Base-by-base conservation (phyloP, 169 alveolate species). In the Cyclospora cayetanensis region DNA sequence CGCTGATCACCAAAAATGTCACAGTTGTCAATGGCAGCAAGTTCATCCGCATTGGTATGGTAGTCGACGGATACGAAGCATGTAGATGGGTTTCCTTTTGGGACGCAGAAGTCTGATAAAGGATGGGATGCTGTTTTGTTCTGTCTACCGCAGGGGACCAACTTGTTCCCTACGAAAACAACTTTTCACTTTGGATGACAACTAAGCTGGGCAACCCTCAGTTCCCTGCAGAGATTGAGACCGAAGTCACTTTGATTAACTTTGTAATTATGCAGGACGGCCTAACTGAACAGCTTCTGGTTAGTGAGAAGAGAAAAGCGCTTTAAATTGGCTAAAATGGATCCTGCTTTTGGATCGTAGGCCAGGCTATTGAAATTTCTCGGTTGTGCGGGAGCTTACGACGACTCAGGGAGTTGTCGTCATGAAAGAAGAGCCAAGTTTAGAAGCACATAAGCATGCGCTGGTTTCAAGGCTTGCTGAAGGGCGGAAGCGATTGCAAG, bases 191-290 rank as follows among this genome's bases (percentile, higher is more conserved):
- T 92, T 97, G 96, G 93, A 95, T 98, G 94, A 97, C 99, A 5
- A 98, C 99, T 18, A 97, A 98, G 95, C 92, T 97, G 93, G 88
- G 98, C 60, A 98, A 98, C 92, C 99, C 99, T 27, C 98, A 96
- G 85, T 98, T 97, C 93, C 97, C 98, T 11, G 99, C 99, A 18
- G 99, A 98, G 90, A 96, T 97, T 53, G 97, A 98, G 42, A 97
- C 99, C 22, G 97, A 97, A 88, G 97, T 97, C 43, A 96, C 97
- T 46, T 87, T 98, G 31, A 97, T 98, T 53, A 98, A 98, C 95
- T 98, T 97, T 95, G 96, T 98, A 35, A 99, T 97, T 55, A 98
- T 97, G 52, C 97, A 96, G 95, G 96, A 96, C 74, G 99, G 99
- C 84, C 97, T 97, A 55, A 60, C 94, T 15, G 91, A 82, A n/a